These are phyloP conservation scores for Boeremia lycopersici DNA, from an alignment of 2,329 filamentous ascomycete species.

Conservation along the genomic window DNA sequence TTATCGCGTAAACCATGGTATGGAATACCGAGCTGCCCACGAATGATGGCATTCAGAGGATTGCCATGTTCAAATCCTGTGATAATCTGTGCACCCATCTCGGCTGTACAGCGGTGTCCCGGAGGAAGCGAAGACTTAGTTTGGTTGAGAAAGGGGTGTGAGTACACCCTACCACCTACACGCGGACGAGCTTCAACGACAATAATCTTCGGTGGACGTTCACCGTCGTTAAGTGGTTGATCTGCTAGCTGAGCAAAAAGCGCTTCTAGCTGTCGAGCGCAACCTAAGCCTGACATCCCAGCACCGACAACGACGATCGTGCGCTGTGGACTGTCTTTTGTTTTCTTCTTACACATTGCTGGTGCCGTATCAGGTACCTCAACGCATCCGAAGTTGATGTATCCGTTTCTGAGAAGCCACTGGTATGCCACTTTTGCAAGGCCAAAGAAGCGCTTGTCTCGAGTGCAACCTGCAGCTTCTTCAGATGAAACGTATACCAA, in stretches of 20 bases:
- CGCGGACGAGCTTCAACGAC: constrained; percentile 86
- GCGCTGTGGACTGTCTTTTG: constrained; percentile 61
- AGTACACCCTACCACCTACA: constrained; percentile 92
- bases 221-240: constrained; percentile 67
- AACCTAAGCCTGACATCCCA: constrained; percentile 91
- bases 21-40: constrained; percentile 84
- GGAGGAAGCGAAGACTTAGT: constrained; percentile 58
- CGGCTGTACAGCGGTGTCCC: constrained; percentile 75
- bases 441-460: constrained; percentile 85
- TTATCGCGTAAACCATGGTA: constrained; percentile 81
- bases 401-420: constrained; percentile 88
- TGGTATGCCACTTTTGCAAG: constrained; percentile 87
- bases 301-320: constrained; percentile 88
- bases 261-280: constrained; percentile 88
- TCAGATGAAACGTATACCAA: constrained; percentile 79
- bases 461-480: constrained; percentile 89
- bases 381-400: constrained; percentile 95
- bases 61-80: constrained; percentile 97
- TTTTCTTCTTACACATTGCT: constrained; percentile 44
- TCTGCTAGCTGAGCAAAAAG: constrained; percentile 80
- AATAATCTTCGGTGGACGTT: constrained; percentile 74
- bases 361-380: constrained; percentile 63
- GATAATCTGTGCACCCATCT: constrained; percentile 98
- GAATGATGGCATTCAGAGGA: constrained; percentile 86
- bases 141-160: constrained; percentile 70